These are phyloP conservation scores for Kodamaea sp. DNA, from an alignment of 1,139 yeast genomes.

Conservation along the genomic window DNA sequence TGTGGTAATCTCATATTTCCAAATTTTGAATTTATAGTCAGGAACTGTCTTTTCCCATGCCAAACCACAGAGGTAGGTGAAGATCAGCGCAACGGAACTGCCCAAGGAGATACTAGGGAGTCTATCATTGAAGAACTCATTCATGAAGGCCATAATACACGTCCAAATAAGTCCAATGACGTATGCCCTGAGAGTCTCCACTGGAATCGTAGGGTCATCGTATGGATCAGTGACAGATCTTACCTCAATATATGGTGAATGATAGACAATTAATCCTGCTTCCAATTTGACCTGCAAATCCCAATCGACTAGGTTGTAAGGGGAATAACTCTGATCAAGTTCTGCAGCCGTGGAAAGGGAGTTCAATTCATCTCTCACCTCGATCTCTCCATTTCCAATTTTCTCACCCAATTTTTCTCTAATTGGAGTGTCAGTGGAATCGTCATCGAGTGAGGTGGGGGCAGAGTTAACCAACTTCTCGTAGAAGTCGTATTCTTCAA, in stretches of 20 bases:
- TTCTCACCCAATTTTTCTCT: constrained; percentile 2
- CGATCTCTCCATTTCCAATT: constrained; percentile 1
- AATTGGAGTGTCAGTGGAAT: constrained; percentile 6
- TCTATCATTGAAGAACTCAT: constrained; percentile 60
- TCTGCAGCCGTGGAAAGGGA: constrained; percentile 26
- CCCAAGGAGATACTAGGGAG: constrained; percentile 48
- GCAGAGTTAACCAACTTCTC: constrained; percentile 7
- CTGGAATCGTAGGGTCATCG: constrained; percentile 50
- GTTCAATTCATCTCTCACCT: constrained; percentile 15
- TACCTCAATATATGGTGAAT: constrained; percentile 67
- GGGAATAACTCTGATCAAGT: constrained; percentile 10
- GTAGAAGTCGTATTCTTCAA: constrained; percentile 14
- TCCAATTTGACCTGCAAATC: constrained; percentile 17
- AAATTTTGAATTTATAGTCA: constrained; percentile 17
- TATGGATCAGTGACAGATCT: constrained; percentile 56
- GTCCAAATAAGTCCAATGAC: constrained; percentile 57
- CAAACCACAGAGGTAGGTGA: constrained; percentile 59
- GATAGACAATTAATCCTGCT: constrained; percentile 42
- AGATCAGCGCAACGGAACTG: constrained; percentile 56
- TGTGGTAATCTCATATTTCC: constrained; percentile 18
- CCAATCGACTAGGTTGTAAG: constrained; percentile 15
- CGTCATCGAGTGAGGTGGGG: constrained; percentile 16
- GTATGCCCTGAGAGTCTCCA: constrained; percentile 61
- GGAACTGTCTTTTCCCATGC: constrained; percentile 24
- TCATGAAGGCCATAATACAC: constrained; percentile 54